Base-by-base conservation (phyloP, 2,329 filamentous ascomycete species). In the Sarocladium oryzae region DNA sequence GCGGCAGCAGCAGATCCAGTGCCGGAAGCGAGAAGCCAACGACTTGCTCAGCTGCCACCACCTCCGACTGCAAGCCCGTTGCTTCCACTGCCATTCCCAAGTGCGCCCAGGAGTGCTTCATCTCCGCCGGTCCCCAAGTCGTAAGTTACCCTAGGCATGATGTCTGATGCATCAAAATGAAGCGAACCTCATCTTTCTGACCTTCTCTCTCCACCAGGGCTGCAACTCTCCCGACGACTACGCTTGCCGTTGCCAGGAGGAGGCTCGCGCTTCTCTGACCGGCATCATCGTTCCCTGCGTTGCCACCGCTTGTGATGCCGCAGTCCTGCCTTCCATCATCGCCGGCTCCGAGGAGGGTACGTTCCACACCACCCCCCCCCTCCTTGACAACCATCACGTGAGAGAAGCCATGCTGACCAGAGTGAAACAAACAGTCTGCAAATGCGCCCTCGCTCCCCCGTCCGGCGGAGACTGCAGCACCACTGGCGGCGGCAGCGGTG, bases 21-120 rank as follows among this genome's bases (percentile, higher is more conserved):
- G 16, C 7, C 18, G 28, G 30, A 16, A 23, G 32, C 15, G 43
- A 45, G 8, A 35, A 11, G 21, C 5, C 35, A 3, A 43, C 50
- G 13, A 56, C 52, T 6, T 56, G 56, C 51, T 50, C 26, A 9
- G 53, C 51, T 18, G 54, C 49, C 16, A 53, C 54, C 5, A 51
- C 49, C 10, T 33, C 37, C 6, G 51, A 60, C 52, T 61, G 58
- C 35, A 56, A 51, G 9, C 51, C 53, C 23, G 52, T 30, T 13
- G 28, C 28, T 30, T 30, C 28, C 28, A 30, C 28, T 30, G 28
- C 28, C 13, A 30, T 30, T 30, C 28, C 28, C 28, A 30, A 30
- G 28, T 61, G 59, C 40, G 58, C 58, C 16, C 55, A 60, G 21
- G 30, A 51, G 16, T 61, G 60, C 50, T 61, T 61, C 54, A 26